These are phyloP conservation scores for Cutaneotrichosporon sp. DNA, from an alignment of 1,284 basidiomycete genomes.

Conservation along the genomic window DNA sequence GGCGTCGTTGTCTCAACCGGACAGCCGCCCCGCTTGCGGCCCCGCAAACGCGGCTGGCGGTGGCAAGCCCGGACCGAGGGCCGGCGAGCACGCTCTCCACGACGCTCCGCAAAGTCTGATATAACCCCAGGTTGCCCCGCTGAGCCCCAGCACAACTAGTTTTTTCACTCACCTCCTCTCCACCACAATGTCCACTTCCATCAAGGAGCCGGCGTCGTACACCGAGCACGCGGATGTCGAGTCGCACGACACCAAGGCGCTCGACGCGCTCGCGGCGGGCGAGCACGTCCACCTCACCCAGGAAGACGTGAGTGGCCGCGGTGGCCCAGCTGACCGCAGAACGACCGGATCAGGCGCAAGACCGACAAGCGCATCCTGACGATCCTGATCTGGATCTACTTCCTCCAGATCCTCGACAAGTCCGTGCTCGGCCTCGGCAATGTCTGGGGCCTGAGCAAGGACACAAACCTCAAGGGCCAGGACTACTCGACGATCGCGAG, in stretches of 20 bases:
- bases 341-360: slow-evolving; percentile 29
- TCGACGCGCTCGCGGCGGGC: slow-evolving; percentile 27
- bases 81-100: too few relatives aligned
- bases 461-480: slow-evolving; percentile 21
- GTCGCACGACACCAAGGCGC: slow-evolving; percentile 20
- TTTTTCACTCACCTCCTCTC: background rate
- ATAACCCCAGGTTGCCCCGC: background rate
- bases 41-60: background rate
- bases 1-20: too few relatives aligned
- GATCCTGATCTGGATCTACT: slow-evolving; percentile 41
- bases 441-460: slow-evolving; percentile 34
- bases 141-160: background rate
- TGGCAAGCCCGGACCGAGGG: background rate
- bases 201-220: slow-evolving; percentile 6
- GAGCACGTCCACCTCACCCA: slow-evolving; percentile 19
- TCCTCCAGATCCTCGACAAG: slow-evolving; percentile 44
- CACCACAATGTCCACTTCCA: background rate
- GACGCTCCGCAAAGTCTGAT: background rate
- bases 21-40: background rate
- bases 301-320: slow-evolving; percentile 15
- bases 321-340: slow-evolving; percentile 13
- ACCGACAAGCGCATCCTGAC: slow-evolving; percentile 32
- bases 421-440: slow-evolving; percentile 41
- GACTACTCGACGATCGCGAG: slow-evolving; percentile 26
- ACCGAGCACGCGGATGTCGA: slow-evolving; percentile 13